Evolutionary conservation across 2,329 filamentous ascomycete species (phyloP).

Genomic region (Fusarium pseudograminearum): DNA sequence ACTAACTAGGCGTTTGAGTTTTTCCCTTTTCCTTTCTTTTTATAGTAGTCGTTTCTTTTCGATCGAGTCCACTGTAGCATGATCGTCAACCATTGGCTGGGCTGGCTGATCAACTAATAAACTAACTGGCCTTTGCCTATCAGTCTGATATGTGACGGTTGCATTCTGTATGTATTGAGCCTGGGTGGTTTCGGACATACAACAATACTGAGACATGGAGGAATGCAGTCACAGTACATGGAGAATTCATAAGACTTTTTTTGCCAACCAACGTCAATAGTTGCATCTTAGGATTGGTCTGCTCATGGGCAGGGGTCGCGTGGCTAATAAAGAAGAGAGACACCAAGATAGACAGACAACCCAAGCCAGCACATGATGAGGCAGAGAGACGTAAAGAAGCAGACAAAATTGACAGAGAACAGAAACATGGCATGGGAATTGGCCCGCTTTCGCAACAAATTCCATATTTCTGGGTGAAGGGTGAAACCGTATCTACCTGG

Average conservation of each 20-base stretch:
- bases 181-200: constrained; percentile 9
- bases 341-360: constrained; percentile 13
- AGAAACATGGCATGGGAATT: constrained; percentile 4
- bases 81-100: constrained; percentile 3
- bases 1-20: constrained; percentile 12
- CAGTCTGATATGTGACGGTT: constrained; percentile 33
- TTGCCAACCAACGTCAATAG: neutral
- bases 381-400: neutral
- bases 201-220: constrained; percentile 29
- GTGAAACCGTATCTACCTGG: neutral
- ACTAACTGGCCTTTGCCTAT: neutral
- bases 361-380: neutral
- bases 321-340: constrained; percentile 34
- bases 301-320: constrained; percentile 27
- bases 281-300: constrained; percentile 18
- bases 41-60: constrained; percentile 1
- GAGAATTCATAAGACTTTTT: constrained; percentile 4
- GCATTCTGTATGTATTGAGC: constrained; percentile 5
- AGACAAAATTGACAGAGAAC: neutral
- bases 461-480: constrained; percentile 17
- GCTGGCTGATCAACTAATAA: neutral
- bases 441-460: constrained; percentile 19
- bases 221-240: constrained; percentile 30
- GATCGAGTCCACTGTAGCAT: constrained; percentile 1
- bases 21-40: constrained; percentile 8